Evolutionary conservation across 306 rosid species (phyloP).

Genomic region (Hippophae tibetana): DNA sequence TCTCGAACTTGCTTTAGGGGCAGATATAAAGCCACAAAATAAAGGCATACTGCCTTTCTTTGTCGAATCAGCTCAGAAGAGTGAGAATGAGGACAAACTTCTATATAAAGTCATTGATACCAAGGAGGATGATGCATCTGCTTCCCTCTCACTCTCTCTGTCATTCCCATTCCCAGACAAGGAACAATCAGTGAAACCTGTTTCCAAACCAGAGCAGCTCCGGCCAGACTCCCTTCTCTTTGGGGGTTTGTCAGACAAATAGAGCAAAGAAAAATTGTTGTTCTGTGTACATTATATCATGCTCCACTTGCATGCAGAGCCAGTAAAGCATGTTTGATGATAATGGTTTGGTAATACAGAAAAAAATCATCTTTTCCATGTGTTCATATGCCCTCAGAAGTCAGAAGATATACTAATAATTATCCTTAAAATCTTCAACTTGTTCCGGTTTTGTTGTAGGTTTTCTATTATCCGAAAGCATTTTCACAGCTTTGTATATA

Average conservation of each 20-base stretch:
- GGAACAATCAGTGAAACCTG: slow-evolving; percentile 38
- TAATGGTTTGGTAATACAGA: slow-evolving; percentile 20
- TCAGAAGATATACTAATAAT: slow-evolving; percentile 35
- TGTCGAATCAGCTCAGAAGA: slow-evolving; percentile 43
- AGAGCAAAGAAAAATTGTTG: slow-evolving; percentile 16
- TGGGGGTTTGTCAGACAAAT: slow-evolving; percentile 49
- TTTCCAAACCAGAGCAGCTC: slow-evolving; percentile 42
- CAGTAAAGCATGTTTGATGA: slow-evolving; percentile 14
- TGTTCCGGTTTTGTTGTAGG: too few relatives aligned
- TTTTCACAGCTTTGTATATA: too few relatives aligned
- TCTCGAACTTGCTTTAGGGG: slow-evolving; percentile 83
- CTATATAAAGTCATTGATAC: slow-evolving; percentile 27
- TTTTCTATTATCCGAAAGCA: too few relatives aligned
- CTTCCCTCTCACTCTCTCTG: slow-evolving; percentile 80
- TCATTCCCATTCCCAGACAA: slow-evolving; percentile 72
- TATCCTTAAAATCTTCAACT: neutral
- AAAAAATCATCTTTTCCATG: slow-evolving; percentile 21
- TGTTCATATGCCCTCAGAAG: slow-evolving; percentile 28
- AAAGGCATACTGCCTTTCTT: slow-evolving; percentile 64
- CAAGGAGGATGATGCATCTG: slow-evolving; percentile 49
- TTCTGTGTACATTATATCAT: slow-evolving; percentile 26
- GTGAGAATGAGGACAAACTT: slow-evolving; percentile 35
- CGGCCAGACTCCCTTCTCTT: slow-evolving; percentile 57
- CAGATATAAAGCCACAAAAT: slow-evolving; percentile 47
- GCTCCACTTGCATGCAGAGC: slow-evolving; percentile 18